phyloP scores from a whole-genome alignment of 2,329 filamentous ascomycete species.

The Aspergillus terreus region DNA sequence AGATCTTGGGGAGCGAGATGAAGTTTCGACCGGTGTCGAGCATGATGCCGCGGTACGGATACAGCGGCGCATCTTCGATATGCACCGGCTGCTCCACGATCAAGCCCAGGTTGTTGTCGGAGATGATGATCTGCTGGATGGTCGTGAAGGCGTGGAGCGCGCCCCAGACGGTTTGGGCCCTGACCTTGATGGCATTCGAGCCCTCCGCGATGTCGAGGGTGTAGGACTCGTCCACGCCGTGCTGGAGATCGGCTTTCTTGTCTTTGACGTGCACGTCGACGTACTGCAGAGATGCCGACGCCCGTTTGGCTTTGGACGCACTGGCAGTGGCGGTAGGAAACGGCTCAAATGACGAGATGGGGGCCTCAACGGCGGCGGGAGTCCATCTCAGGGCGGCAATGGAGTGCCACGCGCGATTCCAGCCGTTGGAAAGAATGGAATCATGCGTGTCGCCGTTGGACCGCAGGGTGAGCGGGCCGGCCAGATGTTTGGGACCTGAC shows the following conservation, averaged over 20 bases:
- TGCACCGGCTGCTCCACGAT: slow-evolving; percentile 53
- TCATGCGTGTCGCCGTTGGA: slow-evolving; percentile 26
- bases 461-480: slow-evolving; percentile 36
- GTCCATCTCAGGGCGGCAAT: slow-evolving; percentile 53
- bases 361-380: slow-evolving; percentile 51
- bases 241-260: slow-evolving; percentile 47
- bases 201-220: slow-evolving; percentile 41
- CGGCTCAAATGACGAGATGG: slow-evolving; percentile 47
- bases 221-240: slow-evolving; percentile 58
- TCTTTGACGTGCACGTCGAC: slow-evolving; percentile 48
- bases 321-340: slow-evolving; percentile 45
- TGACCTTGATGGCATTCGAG: slow-evolving; percentile 44
- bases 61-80: slow-evolving; percentile 50
- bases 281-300: slow-evolving; percentile 31
- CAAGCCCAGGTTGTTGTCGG: slow-evolving; percentile 41
- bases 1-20: slow-evolving; percentile 49
- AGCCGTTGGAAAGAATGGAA: slow-evolving; percentile 44
- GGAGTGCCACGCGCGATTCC: slow-evolving; percentile 47
- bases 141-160: slow-evolving; percentile 56
- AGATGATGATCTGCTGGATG: slow-evolving; percentile 55
- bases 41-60: slow-evolving; percentile 55
- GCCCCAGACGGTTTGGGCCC: slow-evolving; percentile 51
- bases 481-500: slow-evolving; percentile 47
- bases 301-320: slow-evolving; percentile 28
- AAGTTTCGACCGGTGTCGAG: slow-evolving; percentile 55